These are phyloP conservation scores for Peniophora sp. DNA, from an alignment of 1,284 basidiomycete genomes.

Conservation along the genomic window DNA sequence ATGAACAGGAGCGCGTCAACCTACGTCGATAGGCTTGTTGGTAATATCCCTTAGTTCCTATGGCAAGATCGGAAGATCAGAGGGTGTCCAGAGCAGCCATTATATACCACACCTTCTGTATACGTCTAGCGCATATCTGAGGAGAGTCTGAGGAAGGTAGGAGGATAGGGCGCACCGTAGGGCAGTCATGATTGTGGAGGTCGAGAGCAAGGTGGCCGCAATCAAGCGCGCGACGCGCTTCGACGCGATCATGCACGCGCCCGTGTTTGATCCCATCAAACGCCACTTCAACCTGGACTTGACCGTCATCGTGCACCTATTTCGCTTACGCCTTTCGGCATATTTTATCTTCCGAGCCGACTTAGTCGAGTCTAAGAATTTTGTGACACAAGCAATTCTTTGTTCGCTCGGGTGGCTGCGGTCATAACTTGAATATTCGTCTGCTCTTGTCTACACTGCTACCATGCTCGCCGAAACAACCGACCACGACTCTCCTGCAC, in stretches of 20 bases:
- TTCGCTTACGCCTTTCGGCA: too few species aligned
- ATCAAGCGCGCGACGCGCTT: not conserved
- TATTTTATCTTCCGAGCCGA: too few species aligned
- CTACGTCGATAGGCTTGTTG: slow-evolving; percentile 54
- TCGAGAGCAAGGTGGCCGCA: not conserved
- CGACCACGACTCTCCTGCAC: slow-evolving; percentile 29
- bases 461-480: slow-evolving; percentile 15
- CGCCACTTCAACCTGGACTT: not conserved
- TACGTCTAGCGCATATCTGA: slow-evolving; percentile 37
- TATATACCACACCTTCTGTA: slow-evolving; percentile 48
- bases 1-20: slow-evolving; percentile 6
- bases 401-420: too few species aligned
- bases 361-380: too few species aligned
- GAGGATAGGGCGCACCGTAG: slow-evolving; percentile 34
- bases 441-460: not conserved
- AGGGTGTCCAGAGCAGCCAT: slow-evolving; percentile 6
- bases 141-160: slow-evolving; percentile 4
- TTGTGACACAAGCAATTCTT: too few species aligned
- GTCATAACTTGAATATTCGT: too few species aligned
- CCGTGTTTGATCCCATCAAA: not conserved
- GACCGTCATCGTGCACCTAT: too few species aligned
- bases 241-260: not conserved
- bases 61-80: slow-evolving; percentile 11
- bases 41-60: slow-evolving; percentile 59
- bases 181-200: slow-evolving; percentile 38